Base-by-base conservation (phyloP, 495 filamentous ascomycete species). In the Baudoinia panamericana region DNA sequence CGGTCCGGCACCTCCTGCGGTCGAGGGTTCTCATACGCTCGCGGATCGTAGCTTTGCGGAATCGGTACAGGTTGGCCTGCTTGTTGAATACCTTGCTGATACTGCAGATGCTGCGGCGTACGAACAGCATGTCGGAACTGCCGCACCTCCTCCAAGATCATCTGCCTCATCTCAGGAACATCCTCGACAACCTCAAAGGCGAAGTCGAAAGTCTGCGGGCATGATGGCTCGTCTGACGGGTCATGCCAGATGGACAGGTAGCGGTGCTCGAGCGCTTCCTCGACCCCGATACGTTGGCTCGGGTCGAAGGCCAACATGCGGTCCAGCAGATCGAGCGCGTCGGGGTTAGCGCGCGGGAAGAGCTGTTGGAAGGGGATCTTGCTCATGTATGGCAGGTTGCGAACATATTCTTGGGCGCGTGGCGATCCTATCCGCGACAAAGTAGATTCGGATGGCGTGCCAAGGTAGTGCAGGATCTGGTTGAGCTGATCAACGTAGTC, bases 401-500 rank as follows among this genome's bases (percentile, higher is more conserved):
- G 85, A 39, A 97, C 90, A 61, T 97, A 97, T 57, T 97, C 90
- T 60, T 97, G 90, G 6, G 90, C 90, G 43, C 92, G 76, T 2
- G 90, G 87, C 2, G 86, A 94, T 22, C 90, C 92, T 53, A 97
- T 96, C 38, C 90, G 85, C 21, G 74, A 80, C 18, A 97, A 72
- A 0, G 90, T 97, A 56, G 93, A 84, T 59, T 96, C 90, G 55
- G 84, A 90, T 8, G 90, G 90, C 0, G 90, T 97, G 32, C 90
- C 90, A 24, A 97, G 77, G 63, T 92, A 95, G 68, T 96, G 88
- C 32, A 97, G 73, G 57, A 97, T 97, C 63, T 96, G 92, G 70
- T 96, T 96, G 51, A 97, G 76, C 63, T 97, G 90, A 63, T 97
- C 90, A 54, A 97, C 90, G 52, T 97, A 96, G 65, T 97, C 90